Evolutionary conservation across 2,329 filamentous ascomycete genomes (phyloP).

Genomic region (Talaromyces pinophilus): DNA sequence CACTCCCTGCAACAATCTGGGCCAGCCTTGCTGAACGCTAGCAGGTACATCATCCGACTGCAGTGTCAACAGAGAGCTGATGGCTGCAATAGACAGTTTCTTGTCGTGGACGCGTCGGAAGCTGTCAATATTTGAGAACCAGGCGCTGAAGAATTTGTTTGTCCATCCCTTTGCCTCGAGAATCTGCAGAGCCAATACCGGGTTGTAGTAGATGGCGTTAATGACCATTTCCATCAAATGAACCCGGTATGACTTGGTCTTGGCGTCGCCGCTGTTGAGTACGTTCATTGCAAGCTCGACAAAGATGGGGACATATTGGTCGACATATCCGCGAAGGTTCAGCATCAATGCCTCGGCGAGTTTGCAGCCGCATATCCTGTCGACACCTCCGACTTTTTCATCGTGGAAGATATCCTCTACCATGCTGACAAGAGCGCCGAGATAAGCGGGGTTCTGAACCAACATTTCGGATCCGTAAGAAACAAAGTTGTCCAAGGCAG

Average conservation of each 20-base stretch:
- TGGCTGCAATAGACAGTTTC: slow-evolving; percentile 94
- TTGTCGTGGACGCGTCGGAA: slow-evolving; percentile 97
- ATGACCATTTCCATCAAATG: slow-evolving; percentile 99
- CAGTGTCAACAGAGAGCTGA: slow-evolving; percentile 79
- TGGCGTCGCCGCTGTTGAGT: slow-evolving; percentile 70
- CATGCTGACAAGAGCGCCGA: slow-evolving; percentile 89
- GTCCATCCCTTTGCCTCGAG: slow-evolving; percentile 94
- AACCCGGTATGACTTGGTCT: slow-evolving; percentile 90
- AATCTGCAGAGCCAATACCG: slow-evolving; percentile 76
- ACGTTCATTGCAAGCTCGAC: slow-evolving; percentile 85
- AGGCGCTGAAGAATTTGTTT: slow-evolving; percentile 97
- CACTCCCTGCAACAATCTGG: slow-evolving; percentile 82
- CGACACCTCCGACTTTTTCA: slow-evolving; percentile 87
- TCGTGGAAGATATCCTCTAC: slow-evolving; percentile 93
- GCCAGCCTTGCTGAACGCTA: slow-evolving; percentile 96
- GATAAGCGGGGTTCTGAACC: slow-evolving; percentile 79
- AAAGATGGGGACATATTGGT: slow-evolving; percentile 85
- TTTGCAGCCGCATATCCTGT: slow-evolving; percentile 96
- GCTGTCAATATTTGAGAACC: slow-evolving; percentile 94
- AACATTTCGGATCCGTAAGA: slow-evolving; percentile 83
- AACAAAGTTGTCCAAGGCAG: slow-evolving; percentile 95
- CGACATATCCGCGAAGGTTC: slow-evolving; percentile 83
- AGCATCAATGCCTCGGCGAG: slow-evolving; percentile 97
- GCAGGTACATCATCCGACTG: slow-evolving; percentile 77
- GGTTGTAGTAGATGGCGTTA: slow-evolving; percentile 97